A percentile compares a stretch with the other conserved stretches of the same genome.
These are phyloP conservation scores for Blumeria hordei DNA, from an alignment of 2,329 filamentous ascomycete species.

Conservation along the genomic window DNA sequence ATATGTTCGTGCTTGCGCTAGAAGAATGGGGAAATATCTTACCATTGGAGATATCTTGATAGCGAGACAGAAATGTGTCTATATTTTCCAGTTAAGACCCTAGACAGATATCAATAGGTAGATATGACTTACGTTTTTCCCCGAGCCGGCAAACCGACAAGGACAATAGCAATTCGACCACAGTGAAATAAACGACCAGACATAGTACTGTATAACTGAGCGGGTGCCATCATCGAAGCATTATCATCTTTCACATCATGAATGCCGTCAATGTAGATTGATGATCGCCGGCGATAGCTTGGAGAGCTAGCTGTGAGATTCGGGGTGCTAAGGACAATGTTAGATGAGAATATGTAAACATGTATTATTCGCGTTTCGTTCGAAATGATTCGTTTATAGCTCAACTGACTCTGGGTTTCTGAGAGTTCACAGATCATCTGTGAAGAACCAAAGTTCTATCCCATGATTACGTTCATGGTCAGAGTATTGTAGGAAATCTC, in stretches of 20 bases:
- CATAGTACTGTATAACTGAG: slow-evolving; percentile 95
- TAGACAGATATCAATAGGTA: background rate
- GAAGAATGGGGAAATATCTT: slow-evolving; percentile 10
- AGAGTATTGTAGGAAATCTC: too few species aligned
- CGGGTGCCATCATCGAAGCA: slow-evolving; percentile 55
- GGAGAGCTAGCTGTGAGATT: slow-evolving; percentile 81
- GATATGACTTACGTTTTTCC: slow-evolving; percentile 56
- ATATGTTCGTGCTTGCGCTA: slow-evolving; percentile 1
- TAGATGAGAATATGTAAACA: background rate
- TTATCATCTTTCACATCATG: slow-evolving; percentile 69
- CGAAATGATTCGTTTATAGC: too few species aligned
- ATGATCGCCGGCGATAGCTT: slow-evolving; percentile 75
- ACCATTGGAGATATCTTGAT: slow-evolving; percentile 81
- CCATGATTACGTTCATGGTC: too few species aligned
- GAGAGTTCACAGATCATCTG: too few species aligned
- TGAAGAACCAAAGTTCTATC: too few species aligned
- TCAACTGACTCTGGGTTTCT: too few species aligned
- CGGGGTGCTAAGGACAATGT: slow-evolving; percentile 29
- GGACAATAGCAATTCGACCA: slow-evolving; percentile 88
- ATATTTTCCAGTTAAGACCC: background rate
- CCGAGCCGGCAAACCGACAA: slow-evolving; percentile 80
- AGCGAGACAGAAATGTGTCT: slow-evolving; percentile 90
- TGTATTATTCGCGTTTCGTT: too few species aligned
- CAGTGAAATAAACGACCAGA: slow-evolving; percentile 93
- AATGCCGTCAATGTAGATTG: slow-evolving; percentile 90